Base-by-base conservation (phyloP, 1,284 basidiomycete genomes). In the Ceratobasidium sp. region DNA sequence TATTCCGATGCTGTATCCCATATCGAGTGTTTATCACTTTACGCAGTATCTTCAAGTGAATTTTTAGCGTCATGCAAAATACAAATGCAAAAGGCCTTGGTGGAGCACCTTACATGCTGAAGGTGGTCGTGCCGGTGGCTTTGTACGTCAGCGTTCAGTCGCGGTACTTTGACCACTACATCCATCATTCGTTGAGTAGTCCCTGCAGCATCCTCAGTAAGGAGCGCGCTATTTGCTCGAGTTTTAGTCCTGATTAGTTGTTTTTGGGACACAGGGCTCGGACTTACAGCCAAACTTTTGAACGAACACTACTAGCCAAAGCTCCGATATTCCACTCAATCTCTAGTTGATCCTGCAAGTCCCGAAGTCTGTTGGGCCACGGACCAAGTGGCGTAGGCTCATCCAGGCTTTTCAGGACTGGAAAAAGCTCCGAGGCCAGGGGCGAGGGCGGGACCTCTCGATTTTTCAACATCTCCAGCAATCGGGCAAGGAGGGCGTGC, bases 161-260 rank as follows among this genome's bases (percentile, higher is more conserved):
- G 65, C 4, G 65, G 65, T 3, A 68, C 65, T n/a, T 68, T 68
- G 31, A 68, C 38, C 6, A 40, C 43, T 1, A 68, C 53, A 6
- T 32, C n/a, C 13, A 8, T 34, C 15, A 20, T 54, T 42, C 25
- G 20, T 7, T 7, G 47, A 50, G 7, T 50, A 25, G 15, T 20
- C 32, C 57, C 20, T 1, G 29, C 4, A 20, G 47, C 5, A 7
- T 13, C 20, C 8, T 40, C 6, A 25, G n/a, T 34, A 17, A 64
- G 38, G 17, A 47, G 27, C 12, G 27, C 64, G 7, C 47, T 55
- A 47, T 47, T 6, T 15, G 40, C 15, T 6, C 15, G 8, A 17
- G 38, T 40, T 40, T 40, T 17, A 40, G 38, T 17, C 7, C 7
- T 17, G 38, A 8, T 40, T 17, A 7, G 38, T 40, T 40, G 7